Conservation (phyloP, 371 early-diverging fungal genomes). For the Chytridiales sp. region DNA sequence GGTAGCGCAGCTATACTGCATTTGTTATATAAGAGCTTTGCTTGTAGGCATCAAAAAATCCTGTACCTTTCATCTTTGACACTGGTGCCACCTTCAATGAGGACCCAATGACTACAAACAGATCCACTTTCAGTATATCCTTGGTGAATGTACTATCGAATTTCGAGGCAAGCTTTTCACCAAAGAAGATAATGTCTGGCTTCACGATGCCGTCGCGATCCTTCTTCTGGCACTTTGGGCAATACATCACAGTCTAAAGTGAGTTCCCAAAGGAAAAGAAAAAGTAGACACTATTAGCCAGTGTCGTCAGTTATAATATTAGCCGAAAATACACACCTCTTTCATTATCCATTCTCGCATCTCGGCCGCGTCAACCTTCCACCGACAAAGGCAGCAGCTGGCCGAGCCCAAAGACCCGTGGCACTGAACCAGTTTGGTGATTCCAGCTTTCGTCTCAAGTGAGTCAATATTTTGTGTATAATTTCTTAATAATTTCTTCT, state of each 20-base stretch:
- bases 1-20: not conserved
- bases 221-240: slow-evolving; percentile 26
- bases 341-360: not conserved
- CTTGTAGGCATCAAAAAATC: too few relatives aligned
- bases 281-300: not conserved
- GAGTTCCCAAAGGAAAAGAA: slow-evolving; percentile 4
- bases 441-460: slow-evolving; percentile 89
- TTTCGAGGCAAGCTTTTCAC: slow-evolving; percentile 79
- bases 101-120: slow-evolving; percentile 92
- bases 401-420: slow-evolving; percentile 60
- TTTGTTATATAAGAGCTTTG: too few relatives aligned
- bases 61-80: slow-evolving; percentile 81
- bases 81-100: slow-evolving; percentile 96
- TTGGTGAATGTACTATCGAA: slow-evolving; percentile 69
- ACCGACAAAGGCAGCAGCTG: not conserved
- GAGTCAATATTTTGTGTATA: slow-evolving; percentile 99
- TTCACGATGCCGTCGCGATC: slow-evolving; percentile 55
- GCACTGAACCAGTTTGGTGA: slow-evolving; percentile 80
- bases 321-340: not conserved
- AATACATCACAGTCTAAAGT: slow-evolving; percentile 11
- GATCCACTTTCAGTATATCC: slow-evolving; percentile 76
- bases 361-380: not conserved
- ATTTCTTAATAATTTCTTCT: slow-evolving; percentile 82
- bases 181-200: slow-evolving; percentile 92
- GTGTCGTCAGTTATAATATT: not conserved